These are phyloP conservation scores for Phytopythium vexans DNA, from an alignment of 352 stramenopile genomes.

Conservation along the genomic window DNA sequence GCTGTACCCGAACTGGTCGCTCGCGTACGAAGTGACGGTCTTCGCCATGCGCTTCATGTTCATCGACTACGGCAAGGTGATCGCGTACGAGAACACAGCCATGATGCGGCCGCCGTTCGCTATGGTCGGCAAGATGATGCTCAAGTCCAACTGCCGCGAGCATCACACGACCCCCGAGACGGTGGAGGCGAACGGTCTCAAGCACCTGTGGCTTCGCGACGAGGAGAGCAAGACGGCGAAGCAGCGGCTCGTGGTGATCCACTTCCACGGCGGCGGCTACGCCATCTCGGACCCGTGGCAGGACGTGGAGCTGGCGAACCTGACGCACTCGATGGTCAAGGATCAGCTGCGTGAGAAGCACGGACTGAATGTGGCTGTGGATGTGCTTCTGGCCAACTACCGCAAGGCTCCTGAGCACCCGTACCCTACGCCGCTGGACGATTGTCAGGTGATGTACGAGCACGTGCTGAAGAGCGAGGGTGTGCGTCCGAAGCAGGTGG, in stretches of 20 bases:
- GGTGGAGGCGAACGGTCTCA: conserved; percentile 15
- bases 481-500: conserved; percentile 21
- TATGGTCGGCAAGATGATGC: conserved; percentile 14
- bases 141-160: conserved; percentile 14
- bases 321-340: conserved; percentile 14
- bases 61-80: conserved; percentile 19
- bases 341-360: conserved; percentile 17
- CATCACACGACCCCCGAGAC: conserved; percentile 13
- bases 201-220: conserved; percentile 27
- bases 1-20: conserved; percentile 24
- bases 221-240: conserved; percentile 4
- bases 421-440: conserved; percentile 28
- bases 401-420: conserved; percentile 36
- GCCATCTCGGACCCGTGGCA: conserved; percentile 21
- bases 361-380: conserved; percentile 16
- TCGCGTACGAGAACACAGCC: conserved; percentile 16
- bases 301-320: conserved; percentile 20
- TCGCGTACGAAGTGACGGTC: conserved; percentile 25
- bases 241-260: conserved; percentile 25
- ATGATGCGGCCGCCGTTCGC: conserved; percentile 17
- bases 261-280: conserved; percentile 37
- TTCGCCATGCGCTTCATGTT: conserved; percentile 25
- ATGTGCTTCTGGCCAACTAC: conserved; percentile 50
- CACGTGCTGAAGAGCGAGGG: conserved; percentile 24
- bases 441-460: conserved; percentile 25